Evolutionary conservation across 768 basidiomycete genomes (phyloP).

Genomic region (Russula olivacea): DNA sequence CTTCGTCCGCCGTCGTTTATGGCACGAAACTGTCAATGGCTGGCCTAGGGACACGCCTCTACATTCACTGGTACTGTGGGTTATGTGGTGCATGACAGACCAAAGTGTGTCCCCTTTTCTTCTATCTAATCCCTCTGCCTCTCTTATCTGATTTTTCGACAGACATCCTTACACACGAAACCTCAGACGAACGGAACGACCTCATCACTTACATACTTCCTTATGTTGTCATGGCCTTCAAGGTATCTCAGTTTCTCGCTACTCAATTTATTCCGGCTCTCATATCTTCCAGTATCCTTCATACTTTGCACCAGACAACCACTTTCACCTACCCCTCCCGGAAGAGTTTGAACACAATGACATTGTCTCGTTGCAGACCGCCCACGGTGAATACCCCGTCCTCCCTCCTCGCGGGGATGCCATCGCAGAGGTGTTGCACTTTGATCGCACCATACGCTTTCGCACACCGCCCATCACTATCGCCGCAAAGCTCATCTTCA

Average conservation of each 20-base stretch:
- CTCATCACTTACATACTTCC: conserved; percentile 27
- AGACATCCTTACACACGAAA: conserved; percentile 32
- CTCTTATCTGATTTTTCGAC: not conserved
- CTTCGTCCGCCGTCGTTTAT: conserved; percentile 44
- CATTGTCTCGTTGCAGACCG: conserved; percentile 33
- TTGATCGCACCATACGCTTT: conserved; percentile 26
- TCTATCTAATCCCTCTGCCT: not conserved
- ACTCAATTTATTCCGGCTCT: conserved; percentile 41
- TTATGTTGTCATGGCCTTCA: conserved; percentile 31
- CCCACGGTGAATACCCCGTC: conserved; percentile 45
- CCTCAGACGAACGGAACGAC: conserved; percentile 27
- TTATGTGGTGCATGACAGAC: conserved; percentile 57
- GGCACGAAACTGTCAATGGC: conserved; percentile 39
- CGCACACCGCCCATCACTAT: conserved; percentile 43
- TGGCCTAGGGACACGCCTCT: conserved; percentile 52
- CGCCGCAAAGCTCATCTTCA: conserved; percentile 59
- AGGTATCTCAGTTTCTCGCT: conserved; percentile 31
- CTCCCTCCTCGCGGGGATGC: conserved; percentile 33
- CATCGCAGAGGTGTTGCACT: conserved; percentile 26
- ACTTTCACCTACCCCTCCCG: conserved; percentile 49
- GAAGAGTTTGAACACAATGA: conserved; percentile 24
- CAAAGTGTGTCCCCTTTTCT: conserved; percentile 36
- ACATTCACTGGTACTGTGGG: conserved; percentile 54
- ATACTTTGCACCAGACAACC: conserved; percentile 55
- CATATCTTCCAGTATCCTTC: conserved; percentile 48